phyloP scores from a whole-genome alignment of 129 eudicot species.

The Artemisia argyi region DNA sequence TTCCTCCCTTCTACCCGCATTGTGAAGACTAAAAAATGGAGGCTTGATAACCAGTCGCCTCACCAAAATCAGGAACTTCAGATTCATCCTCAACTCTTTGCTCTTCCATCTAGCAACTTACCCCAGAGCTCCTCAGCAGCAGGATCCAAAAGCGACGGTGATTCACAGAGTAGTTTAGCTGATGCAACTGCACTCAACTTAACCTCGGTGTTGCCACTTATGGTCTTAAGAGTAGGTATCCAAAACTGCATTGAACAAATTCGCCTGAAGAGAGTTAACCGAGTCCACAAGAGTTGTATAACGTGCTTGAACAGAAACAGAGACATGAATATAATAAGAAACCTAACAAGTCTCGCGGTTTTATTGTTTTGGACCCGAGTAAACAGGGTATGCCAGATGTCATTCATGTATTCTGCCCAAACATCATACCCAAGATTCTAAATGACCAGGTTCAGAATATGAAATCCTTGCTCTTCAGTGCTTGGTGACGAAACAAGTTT shows the following conservation, averaged over 20 bases:
- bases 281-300: constrained; percentile 61
- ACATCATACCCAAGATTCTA: too few species aligned
- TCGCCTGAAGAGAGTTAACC: constrained; percentile 65
- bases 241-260: constrained; percentile 52
- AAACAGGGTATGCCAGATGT: too few species aligned
- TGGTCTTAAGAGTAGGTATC: constrained; percentile 79
- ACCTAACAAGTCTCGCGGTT: constrained; percentile 65
- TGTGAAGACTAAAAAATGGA: constrained; percentile 73
- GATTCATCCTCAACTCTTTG: constrained; percentile 85
- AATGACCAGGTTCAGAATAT: too few species aligned
- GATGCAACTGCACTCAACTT: constrained; percentile 87
- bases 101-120: constrained; percentile 85
- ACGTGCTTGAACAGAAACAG: constrained; percentile 87
- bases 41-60: constrained; percentile 71
- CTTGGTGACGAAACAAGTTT: too few species aligned
- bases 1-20: constrained; percentile 87
- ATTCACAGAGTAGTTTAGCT: constrained; percentile 76
- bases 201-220: constrained; percentile 69
- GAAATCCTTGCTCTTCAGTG: too few species aligned
- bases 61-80: constrained; percentile 92
- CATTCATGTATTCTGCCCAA: too few species aligned
- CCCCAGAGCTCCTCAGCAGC: constrained; percentile 65
- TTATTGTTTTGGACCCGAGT: constrained; percentile 37
- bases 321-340: constrained; percentile 77
- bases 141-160: constrained; percentile 50